Conservation (phyloP, 2,329 filamentous ascomycete genomes). For the Sporothrix luriei region DNA sequence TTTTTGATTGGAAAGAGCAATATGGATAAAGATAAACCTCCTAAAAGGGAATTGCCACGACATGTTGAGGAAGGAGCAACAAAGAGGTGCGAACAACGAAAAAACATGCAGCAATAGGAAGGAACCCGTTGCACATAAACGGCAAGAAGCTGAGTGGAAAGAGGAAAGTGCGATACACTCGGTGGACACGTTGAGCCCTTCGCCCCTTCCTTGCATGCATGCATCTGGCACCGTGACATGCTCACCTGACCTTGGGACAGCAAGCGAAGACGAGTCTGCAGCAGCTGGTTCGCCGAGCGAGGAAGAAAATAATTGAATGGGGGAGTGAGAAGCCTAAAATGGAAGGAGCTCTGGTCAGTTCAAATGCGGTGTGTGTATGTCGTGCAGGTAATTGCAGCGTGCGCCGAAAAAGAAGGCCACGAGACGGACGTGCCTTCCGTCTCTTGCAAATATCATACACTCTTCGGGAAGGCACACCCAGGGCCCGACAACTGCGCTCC, state of each 20-base stretch:
- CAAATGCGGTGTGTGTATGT: not conserved
- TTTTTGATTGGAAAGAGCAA: slow-evolving; percentile 6
- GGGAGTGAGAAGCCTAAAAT: not conserved
- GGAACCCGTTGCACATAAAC: not conserved
- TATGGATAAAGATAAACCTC: slow-evolving; percentile 32
- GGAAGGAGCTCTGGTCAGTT: slow-evolving; percentile 4
- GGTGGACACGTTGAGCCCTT: not conserved
- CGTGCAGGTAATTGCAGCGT: not conserved
- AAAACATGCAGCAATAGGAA: not conserved
- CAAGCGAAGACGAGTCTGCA: slow-evolving; percentile 10
- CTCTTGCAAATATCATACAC: not conserved
- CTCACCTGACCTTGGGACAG: slow-evolving; percentile 5
- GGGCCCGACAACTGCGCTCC: not conserved
- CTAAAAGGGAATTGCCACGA: not conserved
- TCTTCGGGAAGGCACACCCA: not conserved
- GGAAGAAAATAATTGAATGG: not conserved
- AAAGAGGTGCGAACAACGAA: not conserved
- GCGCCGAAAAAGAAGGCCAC: not conserved
- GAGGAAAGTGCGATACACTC: not conserved
- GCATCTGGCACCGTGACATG: slow-evolving; percentile 4
- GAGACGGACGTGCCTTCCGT: slow-evolving; percentile 5
- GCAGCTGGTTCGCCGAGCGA: not conserved
- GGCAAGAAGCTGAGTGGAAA: not conserved
- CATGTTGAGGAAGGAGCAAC: slow-evolving; percentile 5
- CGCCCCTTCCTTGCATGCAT: slow-evolving; percentile 13